Percentiles rank a stretch among this genome's conserved stretches.
phyloP scores from a whole-genome alignment of 2,329 filamentous ascomycete genomes.

The Chrysosporium keratinophilum region DNA sequence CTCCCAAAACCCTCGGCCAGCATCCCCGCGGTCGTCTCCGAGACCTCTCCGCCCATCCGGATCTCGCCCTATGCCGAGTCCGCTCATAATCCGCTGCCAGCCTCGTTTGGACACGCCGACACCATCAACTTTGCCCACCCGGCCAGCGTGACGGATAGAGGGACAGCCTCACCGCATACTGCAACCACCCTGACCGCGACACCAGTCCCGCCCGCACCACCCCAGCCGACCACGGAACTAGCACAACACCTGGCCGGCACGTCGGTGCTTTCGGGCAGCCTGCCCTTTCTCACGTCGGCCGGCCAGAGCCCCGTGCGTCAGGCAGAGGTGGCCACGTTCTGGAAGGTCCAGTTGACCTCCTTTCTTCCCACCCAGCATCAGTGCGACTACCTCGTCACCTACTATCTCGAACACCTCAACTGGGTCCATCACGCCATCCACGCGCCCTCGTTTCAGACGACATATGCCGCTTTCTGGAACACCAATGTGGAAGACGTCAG shows the following conservation, averaged over 20 bases:
- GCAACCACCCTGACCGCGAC: background rate
- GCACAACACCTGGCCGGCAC: slow-evolving; percentile 6
- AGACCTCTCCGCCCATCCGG: background rate
- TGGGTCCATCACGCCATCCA: slow-evolving; percentile 25
- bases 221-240: background rate
- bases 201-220: background rate
- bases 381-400: slow-evolving; percentile 23
- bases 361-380: slow-evolving; percentile 17
- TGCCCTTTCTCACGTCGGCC: slow-evolving; percentile 3
- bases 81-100: background rate
- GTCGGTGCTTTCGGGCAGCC: background rate
- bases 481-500: slow-evolving; percentile 20
- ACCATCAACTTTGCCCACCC: background rate
- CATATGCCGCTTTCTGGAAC: slow-evolving; percentile 24
- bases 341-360: slow-evolving; percentile 19
- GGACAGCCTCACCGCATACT: background rate
- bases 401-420: slow-evolving; percentile 26
- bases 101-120: background rate
- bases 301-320: background rate
- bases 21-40: slow-evolving; percentile 2
- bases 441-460: slow-evolving; percentile 19
- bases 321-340: slow-evolving; percentile 16
- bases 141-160: background rate
- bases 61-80: background rate
- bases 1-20: background rate